Base-by-base conservation (phyloP, 768 basidiomycete genomes). In the Tubosaeta sp. region DNA sequence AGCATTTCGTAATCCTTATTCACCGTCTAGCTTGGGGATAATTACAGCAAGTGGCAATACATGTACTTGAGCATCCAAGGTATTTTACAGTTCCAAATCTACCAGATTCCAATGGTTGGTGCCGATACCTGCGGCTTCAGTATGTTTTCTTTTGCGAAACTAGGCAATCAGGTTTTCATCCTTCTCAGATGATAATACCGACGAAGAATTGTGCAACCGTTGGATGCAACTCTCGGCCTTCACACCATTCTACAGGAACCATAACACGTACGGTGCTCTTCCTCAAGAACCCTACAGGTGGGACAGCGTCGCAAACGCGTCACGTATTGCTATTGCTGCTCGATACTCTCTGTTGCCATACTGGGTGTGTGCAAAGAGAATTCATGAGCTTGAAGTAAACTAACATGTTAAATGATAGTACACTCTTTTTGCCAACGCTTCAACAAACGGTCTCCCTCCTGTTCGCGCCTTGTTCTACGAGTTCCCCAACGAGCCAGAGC, bases 171-270 rank as follows among this genome's bases (percentile, higher is more conserved):
- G 29, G 22, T 1, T n/a, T n/a, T n/a, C 47, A 54, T 18, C 14
- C 14, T n/a, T 31, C 6, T 31, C 43, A 64, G 62, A 51, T 54
- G 79, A 72, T 2, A 89, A 90, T 64, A 83, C 84, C 8, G 80
- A 88, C 58, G 89, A 91, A 65, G 87, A 90, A 63, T 74, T 92
- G 10, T 87, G 87, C 68, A 84, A 83, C 54, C 78, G 90, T 16
- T 92, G 90, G 90, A 90, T 88, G 87, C 83, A 86, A 64, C 76
- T 90, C n/a, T 76, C 85, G 3, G 89, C 88, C 1, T 91, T 91
- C 64, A 77, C 78, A 22, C 89, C 89, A 6, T 92, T 92, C 74
- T 90, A 81, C 66, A 74, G 89, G 46, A 92, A 91, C 64, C 90
- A 91, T 64, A 87, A 87, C 54, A 66, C 73, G 27, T 72, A 71